Conservation (phyloP, 2,329 filamentous ascomycete genomes). For the Saccharata proteae region DNA sequence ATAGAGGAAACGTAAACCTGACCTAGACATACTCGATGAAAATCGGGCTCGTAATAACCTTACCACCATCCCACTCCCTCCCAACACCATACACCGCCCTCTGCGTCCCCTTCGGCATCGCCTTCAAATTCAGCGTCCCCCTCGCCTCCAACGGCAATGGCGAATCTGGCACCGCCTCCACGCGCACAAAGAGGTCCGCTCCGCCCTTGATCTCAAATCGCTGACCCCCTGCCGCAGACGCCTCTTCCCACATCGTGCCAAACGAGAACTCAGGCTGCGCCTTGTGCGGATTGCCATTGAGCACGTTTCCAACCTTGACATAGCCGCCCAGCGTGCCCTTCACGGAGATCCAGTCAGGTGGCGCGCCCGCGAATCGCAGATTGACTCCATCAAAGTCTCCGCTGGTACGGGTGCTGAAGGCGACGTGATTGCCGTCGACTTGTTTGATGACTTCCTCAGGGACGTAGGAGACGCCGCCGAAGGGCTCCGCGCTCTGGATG, state of each 20-base stretch:
- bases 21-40: constrained; percentile 10
- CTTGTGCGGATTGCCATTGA: constrained; percentile 3
- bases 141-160: constrained; percentile 7
- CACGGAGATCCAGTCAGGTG: neutral
- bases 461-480: constrained; percentile 16
- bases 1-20: too few relatives aligned
- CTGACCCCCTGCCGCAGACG: constrained; percentile 10
- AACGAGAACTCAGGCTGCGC: constrained; percentile 1
- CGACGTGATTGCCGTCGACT: constrained; percentile 10
- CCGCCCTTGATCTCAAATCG: constrained; percentile 13
- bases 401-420: constrained; percentile 17
- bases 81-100: constrained; percentile 12
- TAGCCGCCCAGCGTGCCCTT: constrained; percentile 2
- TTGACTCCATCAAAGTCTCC: constrained; percentile 19
- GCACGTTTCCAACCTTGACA: constrained; percentile 3
- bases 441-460: constrained; percentile 12
- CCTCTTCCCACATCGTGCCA: neutral
- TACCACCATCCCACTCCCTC: constrained; percentile 13
- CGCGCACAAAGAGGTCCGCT: constrained; percentile 15
- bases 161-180: constrained; percentile 13
- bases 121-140: neutral
- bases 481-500: constrained; percentile 12
- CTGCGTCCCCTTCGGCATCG: accelerated
- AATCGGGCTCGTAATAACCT: constrained; percentile 14
- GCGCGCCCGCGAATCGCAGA: neutral